A percentile compares a stretch with the other conserved stretches of the same genome.
phyloP scores from a whole-genome alignment of 805 yeast genomes.

The Komagataella populi region DNA sequence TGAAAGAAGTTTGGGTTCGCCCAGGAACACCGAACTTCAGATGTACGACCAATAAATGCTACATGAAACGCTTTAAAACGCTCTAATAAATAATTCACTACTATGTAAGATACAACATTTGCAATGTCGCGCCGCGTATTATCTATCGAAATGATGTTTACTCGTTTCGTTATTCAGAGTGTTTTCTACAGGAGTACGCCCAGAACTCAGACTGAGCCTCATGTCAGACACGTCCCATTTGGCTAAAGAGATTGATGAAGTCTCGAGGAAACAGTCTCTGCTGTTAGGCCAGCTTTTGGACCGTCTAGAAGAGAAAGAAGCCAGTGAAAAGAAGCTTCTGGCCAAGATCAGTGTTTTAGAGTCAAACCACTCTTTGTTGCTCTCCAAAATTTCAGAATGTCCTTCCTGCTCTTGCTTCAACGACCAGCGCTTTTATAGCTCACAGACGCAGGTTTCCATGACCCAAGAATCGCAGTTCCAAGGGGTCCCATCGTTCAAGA shows the following conservation, averaged over 20 bases:
- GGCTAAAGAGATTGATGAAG: background rate
- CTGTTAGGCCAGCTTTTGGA: background rate
- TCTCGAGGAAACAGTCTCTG: background rate
- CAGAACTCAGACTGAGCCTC: background rate
- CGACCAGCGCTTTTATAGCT: background rate
- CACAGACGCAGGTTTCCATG: background rate
- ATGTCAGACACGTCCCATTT: background rate
- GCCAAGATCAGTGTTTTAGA: background rate
- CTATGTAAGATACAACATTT: background rate
- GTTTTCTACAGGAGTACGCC: background rate
- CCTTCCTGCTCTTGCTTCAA: background rate
- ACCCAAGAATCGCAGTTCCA: background rate
- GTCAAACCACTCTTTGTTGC: background rate
- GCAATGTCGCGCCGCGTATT: background rate
- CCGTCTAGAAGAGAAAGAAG: background rate
- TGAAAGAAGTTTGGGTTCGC: slow-evolving; percentile 34
- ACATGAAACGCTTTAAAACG: background rate
- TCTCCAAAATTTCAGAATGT: background rate
- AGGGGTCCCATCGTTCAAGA: background rate
- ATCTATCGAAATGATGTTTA: background rate
- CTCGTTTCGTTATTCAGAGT: background rate
- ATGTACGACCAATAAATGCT: background rate
- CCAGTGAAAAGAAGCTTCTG: background rate
- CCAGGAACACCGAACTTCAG: background rate
- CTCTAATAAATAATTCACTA: background rate